Evolutionary conservation across 2,329 filamentous ascomycete genomes (phyloP), one percentile per base, ranked within the genome.

Genomic region (Trichoderma asperellum): DNA sequence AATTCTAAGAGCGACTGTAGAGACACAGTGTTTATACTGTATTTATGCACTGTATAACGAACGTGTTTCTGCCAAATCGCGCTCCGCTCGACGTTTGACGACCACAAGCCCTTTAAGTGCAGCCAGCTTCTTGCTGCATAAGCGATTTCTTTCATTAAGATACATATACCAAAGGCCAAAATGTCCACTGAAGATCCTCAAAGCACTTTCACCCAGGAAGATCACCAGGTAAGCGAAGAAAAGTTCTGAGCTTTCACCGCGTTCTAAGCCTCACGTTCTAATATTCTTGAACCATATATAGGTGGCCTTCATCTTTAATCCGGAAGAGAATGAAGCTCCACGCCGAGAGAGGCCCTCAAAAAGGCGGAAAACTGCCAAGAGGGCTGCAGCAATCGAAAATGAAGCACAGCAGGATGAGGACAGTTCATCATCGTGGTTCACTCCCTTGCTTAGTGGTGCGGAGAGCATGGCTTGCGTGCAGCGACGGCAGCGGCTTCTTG

Each of bases 261-360:
- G 32, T 24, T 34, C 21, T 34, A 24, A 55, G 11, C 34, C 43
- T 14, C 27, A 6, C 16, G 40, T 58, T 52, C 65, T 63, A 40
- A 68, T 10, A 37, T n/a, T 47, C 21, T 58, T 37, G 24, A 59
- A 27, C 24, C 18, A 5, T 29, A 27, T 35, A 43, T 75, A 91
- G 88, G 84, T 85, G 58, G 87, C 88, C 68, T 91, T 89, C 76
- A 80, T 91, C 72, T 91, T 90, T 77, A 83, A 85, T 70, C 85
- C 88, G 69, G 78, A 83, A 56, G 79, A 82, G 69, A 77, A 80
- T 35, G 79, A 76, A 63, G 72, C 76, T 55, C 43, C 55, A 35
- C 73, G 73, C 60, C 72, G 76, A 43, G 76, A 78, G 55, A 75
- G 86, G 49, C 85, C 88, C 34, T 75, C 83, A 43, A 91, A 92